Evolutionary conservation across 306 rosid species (phyloP).

Genomic region (Abrus precatorius): DNA sequence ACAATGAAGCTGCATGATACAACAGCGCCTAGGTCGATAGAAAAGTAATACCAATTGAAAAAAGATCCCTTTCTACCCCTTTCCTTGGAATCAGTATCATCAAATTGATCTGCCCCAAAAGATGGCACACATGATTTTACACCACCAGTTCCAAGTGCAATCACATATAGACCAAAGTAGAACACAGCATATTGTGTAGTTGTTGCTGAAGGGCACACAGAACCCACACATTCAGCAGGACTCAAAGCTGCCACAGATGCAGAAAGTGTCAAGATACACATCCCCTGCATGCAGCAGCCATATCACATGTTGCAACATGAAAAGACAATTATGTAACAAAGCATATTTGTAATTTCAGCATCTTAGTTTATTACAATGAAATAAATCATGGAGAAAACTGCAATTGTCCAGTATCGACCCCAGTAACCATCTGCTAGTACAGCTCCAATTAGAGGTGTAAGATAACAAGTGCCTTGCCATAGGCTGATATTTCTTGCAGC

Average conservation of each 20-base stretch:
- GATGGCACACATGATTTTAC: constrained; percentile 87
- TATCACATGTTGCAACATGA: background rate
- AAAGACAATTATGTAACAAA: background rate
- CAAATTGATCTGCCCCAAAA: constrained; percentile 97
- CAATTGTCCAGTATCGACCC: constrained; percentile 98
- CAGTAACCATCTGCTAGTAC: constrained; percentile 88
- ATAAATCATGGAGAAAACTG: constrained; percentile 72
- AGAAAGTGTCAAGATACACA: constrained; percentile 84
- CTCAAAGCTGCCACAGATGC: constrained; percentile 75
- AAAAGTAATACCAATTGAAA: constrained; percentile 96
- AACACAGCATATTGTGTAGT: constrained; percentile 74
- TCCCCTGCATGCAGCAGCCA: constrained; percentile 69
- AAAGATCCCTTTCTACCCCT: constrained; percentile 79
- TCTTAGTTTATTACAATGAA: constrained; percentile 62
- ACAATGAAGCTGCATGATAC: constrained; percentile 79
- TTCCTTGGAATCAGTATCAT: constrained; percentile 82
- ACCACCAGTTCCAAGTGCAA: constrained; percentile 95
- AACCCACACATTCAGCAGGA: constrained; percentile 78
- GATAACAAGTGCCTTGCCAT: constrained; percentile 97
- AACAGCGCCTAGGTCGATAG: constrained; percentile 82
- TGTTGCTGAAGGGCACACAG: constrained; percentile 76
- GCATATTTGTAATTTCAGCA: background rate
- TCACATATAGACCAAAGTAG: constrained; percentile 84
- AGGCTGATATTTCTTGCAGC: constrained; percentile 92
- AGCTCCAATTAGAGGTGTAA: constrained; percentile 92